phyloP scores from a whole-genome alignment of 768 basidiomycete genomes.

The Pulveroboletus sp. region DNA sequence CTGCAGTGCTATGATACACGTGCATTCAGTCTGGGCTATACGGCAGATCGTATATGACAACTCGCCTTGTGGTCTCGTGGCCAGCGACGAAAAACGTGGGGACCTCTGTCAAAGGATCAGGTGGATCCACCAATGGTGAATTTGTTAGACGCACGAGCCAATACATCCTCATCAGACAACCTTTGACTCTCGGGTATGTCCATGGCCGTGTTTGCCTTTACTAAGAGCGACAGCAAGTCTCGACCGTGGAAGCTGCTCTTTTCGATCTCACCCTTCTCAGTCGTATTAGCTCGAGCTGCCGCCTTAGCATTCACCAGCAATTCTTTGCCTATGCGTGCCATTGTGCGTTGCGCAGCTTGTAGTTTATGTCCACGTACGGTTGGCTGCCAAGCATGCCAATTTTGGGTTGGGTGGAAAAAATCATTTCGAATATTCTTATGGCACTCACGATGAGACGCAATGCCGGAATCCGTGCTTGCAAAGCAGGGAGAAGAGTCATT shows the following conservation, averaged over 20 bases:
- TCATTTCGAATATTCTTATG: not conserved
- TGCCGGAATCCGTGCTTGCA: conserved; percentile 36
- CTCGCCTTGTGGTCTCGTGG: conserved; percentile 55
- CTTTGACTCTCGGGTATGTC: conserved; percentile 54
- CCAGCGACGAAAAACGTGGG: conserved; percentile 62
- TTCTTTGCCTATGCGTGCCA: conserved; percentile 48
- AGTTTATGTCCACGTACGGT: not conserved
- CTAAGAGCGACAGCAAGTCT: conserved; percentile 44
- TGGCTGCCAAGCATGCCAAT: not conserved
- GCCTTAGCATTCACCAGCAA: conserved; percentile 50
- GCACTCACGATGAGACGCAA: conserved; percentile 40
- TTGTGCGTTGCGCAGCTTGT: conserved; percentile 37
- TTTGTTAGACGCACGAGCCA: conserved; percentile 41
- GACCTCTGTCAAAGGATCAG: conserved; percentile 40
- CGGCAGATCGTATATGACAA: not conserved
- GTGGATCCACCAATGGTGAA: too few relatives aligned
- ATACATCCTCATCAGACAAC: conserved; percentile 61
- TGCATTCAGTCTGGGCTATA: too few relatives aligned
- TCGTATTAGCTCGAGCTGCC: conserved; percentile 24
- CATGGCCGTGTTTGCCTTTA: conserved; percentile 55
- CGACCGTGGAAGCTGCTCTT: conserved; percentile 36
- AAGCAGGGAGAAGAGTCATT: conserved; percentile 22
- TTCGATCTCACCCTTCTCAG: conserved; percentile 30
- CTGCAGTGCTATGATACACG: conserved; percentile 29
- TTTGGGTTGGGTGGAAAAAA: too few relatives aligned